Conservation (phyloP, 352 stramenopile genomes). For the Phytophthora capsici region DNA sequence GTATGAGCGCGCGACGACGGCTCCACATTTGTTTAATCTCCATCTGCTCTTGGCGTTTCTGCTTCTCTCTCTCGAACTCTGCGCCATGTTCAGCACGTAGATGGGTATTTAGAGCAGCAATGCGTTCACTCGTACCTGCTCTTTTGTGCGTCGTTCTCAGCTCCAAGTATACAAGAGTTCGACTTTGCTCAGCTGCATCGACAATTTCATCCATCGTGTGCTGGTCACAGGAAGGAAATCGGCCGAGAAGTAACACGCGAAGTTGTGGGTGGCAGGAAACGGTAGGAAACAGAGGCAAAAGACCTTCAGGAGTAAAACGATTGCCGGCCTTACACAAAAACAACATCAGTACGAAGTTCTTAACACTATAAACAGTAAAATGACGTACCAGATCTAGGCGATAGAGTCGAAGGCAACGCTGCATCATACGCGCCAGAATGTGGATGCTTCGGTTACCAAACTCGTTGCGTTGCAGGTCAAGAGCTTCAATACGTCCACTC, state of each 20-base stretch:
- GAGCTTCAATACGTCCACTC: conserved; percentile 37
- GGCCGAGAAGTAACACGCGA: conserved; percentile 41
- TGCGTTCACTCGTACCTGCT: conserved; percentile 11
- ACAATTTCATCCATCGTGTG: conserved; percentile 16
- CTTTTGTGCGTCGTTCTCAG: conserved; percentile 16
- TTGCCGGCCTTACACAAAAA: conserved; percentile 40
- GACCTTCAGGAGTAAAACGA: conserved; percentile 33
- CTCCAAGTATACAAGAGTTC: conserved; percentile 40
- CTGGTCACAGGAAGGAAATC: conserved; percentile 18
- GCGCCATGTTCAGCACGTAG: conserved; percentile 7
- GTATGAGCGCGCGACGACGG: conserved; percentile 28
- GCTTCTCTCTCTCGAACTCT: conserved; percentile 16
- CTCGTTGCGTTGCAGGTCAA: conserved; percentile 47
- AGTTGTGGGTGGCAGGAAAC: conserved; percentile 30
- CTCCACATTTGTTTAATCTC: conserved; percentile 15
- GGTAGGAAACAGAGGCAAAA: conserved; percentile 25
- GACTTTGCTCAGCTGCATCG: conserved; percentile 26
- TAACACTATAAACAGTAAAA: neutral
- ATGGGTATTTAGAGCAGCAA: conserved; percentile 26
- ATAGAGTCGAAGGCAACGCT: conserved; percentile 37
- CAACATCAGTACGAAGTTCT: too few species aligned
- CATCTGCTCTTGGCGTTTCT: conserved; percentile 3
- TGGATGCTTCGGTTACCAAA: conserved; percentile 39
- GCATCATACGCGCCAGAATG: conserved; percentile 41
- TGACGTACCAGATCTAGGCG: conserved; percentile 48